These are phyloP conservation scores for Aspergillus asperescens DNA, from an alignment of 495 filamentous ascomycete genomes.

Conservation along the genomic window DNA sequence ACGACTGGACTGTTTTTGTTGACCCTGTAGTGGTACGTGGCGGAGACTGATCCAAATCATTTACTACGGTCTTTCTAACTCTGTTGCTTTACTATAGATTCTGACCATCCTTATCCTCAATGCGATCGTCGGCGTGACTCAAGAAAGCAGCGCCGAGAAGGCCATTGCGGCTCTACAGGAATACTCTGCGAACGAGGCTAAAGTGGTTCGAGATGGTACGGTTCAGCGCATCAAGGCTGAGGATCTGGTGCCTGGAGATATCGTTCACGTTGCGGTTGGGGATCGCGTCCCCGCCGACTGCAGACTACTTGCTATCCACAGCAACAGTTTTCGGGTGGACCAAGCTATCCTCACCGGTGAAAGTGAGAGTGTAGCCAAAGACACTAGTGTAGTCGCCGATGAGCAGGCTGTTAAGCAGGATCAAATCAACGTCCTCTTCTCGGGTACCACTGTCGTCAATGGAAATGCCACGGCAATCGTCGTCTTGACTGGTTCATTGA, in stretches of 20 bases:
- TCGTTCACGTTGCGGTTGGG: constrained; percentile 83
- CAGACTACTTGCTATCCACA: constrained; percentile 81
- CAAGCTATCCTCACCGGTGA: constrained; percentile 98
- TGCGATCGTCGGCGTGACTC: constrained; percentile 92
- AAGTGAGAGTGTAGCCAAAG: constrained; percentile 94
- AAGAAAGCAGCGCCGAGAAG: constrained; percentile 98
- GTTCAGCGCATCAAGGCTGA: constrained; percentile 81
- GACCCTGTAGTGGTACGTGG: constrained; percentile 82
- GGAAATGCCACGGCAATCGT: constrained; percentile 91
- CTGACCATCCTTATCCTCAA: constrained; percentile 96
- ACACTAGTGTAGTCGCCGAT: constrained; percentile 63
- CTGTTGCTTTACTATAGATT: constrained; percentile 52
- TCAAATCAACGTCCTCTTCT: constrained; percentile 96
- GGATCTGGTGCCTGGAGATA: constrained; percentile 91
- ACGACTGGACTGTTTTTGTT: constrained; percentile 97
- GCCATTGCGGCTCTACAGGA: constrained; percentile 98
- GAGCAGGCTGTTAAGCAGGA: constrained; percentile 92
- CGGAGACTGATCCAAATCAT: neutral
- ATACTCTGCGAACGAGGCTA: constrained; percentile 98
- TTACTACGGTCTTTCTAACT: constrained; percentile 13
- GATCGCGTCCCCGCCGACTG: constrained; percentile 98
- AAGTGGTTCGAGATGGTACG: constrained; percentile 75
- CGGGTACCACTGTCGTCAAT: constrained; percentile 93
- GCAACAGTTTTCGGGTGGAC: constrained; percentile 94
- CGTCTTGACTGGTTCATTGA: constrained; percentile 82